Evolutionary conservation across 1,284 basidiomycete genomes (phyloP), one percentile per base, ranked within the genome.

Genomic region (Cryptococcus wingfieldii): DNA sequence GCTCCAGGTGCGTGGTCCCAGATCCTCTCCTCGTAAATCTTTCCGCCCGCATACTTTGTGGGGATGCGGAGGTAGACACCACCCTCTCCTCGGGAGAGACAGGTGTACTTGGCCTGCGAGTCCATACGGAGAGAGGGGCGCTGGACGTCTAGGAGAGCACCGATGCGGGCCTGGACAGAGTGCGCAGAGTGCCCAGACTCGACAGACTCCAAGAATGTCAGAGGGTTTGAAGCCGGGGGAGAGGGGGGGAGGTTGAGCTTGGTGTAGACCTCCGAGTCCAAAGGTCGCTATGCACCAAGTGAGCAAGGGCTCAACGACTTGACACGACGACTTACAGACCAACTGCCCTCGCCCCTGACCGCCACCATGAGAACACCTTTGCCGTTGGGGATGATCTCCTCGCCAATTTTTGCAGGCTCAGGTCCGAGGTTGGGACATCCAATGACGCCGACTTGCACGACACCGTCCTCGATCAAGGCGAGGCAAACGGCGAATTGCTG

Each of bases 401-500:
- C 83, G 13, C 83, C 79, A 1, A 86, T 82, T 47, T 83, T 77
- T 1, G 80, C 72, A 2, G 82, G 80, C 62, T 84, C 80, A 23
- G 83, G 73, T n/a, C 85, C 87, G 25, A 98, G 81, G 77, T 98
- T 98, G 1, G 94, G 95, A 75, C 94, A 98, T 5, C 94, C 95
- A 70, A 98, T 91, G 19, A 96, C 86, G 19, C 93, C 94, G 13
- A 97, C 81, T 68, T 90, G 81, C 42, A 95, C 90, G 56, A 86
- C 74, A 0, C 89, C 84, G 65, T 98, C 86, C 54, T 92, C 83
- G 66, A 98, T 84, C 58, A 98, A 82, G 0, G 92, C 89, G 31
- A 99, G 81, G 77, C 95, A 98, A 28, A 98, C 91, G 5, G 95
- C 95, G 70, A 95, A 99, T 76, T 99, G 96, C 54, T 90, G 94